phyloP scores from a whole-genome alignment of 2,329 filamentous ascomycete genomes.

The Stachybotrys echinatus region DNA sequence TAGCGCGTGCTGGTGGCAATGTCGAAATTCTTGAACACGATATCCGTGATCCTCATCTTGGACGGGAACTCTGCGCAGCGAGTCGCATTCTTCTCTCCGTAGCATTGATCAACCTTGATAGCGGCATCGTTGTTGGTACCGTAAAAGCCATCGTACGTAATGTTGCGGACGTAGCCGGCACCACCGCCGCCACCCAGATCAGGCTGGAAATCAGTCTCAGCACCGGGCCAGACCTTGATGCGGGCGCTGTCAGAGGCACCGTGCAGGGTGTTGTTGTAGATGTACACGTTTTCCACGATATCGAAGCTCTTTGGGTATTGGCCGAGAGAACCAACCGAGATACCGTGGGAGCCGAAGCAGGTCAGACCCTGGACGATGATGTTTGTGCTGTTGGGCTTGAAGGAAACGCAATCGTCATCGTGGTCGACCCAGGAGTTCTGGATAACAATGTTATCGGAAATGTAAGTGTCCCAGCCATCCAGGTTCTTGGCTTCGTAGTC shows the following conservation, averaged over 20 bases:
- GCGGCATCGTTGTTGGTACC: conserved; percentile 51
- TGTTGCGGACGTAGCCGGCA: conserved; percentile 50
- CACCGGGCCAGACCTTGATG: conserved; percentile 67
- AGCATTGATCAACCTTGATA: conserved; percentile 7
- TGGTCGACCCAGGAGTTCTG: conserved; percentile 49
- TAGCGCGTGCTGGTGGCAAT: conserved; percentile 9
- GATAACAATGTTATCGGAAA: conserved; percentile 55
- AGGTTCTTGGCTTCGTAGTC: conserved; percentile 54
- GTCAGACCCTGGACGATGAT: conserved; percentile 59
- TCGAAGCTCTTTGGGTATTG: conserved; percentile 59
- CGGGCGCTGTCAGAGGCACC: conserved; percentile 59
- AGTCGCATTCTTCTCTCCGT: conserved; percentile 5
- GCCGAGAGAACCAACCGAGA: conserved; percentile 64
- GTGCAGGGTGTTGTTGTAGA: conserved; percentile 52
- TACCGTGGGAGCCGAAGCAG: conserved; percentile 65
- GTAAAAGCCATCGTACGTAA: conserved; percentile 57
- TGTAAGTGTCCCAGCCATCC: conserved; percentile 59
- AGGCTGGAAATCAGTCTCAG: conserved; percentile 22
- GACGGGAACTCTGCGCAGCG: conserved; percentile 7
- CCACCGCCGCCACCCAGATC: conserved; percentile 52
- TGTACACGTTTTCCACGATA: conserved; percentile 60
- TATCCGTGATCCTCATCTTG: conserved; percentile 10
- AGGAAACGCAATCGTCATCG: conserved; percentile 55
- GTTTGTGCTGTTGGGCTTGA: conserved; percentile 67
- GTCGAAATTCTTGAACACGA: conserved; percentile 13